A percentile compares a stretch with the other conserved stretches of the same genome.
phyloP scores from a whole-genome alignment of 2,329 filamentous ascomycete genomes.

The Claviceps digitariae region DNA sequence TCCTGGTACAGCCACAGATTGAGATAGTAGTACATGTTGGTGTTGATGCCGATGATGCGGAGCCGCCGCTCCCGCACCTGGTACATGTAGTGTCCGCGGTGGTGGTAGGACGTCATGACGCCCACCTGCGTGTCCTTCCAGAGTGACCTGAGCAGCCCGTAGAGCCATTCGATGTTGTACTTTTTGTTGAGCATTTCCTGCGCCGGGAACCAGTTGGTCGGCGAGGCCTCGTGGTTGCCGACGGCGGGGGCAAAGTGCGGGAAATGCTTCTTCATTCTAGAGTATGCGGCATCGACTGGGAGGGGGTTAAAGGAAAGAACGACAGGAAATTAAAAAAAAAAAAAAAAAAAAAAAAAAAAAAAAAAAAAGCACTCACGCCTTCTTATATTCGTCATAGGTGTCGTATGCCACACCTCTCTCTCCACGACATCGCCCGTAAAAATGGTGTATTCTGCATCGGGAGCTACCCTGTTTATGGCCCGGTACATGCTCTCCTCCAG shows the following conservation, averaged over 20 bases:
- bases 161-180: not conserved
- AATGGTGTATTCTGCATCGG: not conserved
- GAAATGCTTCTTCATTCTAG: not conserved
- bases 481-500: slow-evolving; percentile 2
- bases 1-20: slow-evolving; percentile 35
- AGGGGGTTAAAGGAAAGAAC: too few relatives aligned
- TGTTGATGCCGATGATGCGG: slow-evolving; percentile 44
- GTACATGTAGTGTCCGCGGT: not conserved
- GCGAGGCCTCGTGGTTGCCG: not conserved
- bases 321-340: not conserved
- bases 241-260: not conserved
- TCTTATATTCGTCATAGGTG: not conserved
- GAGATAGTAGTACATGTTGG: slow-evolving; percentile 40
- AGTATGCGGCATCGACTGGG: not conserved
- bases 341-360: not conserved
- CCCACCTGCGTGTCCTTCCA: not conserved
- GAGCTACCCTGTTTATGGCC: not conserved
- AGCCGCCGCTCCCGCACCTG: slow-evolving; percentile 13
- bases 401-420: not conserved
- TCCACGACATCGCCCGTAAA: not conserved
- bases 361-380: slow-evolving; percentile 12
- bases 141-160: not conserved
- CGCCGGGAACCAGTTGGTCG: not conserved
- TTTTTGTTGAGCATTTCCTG: not conserved
- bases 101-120: not conserved